Conservation (phyloP, 164 flowering plant species). For the Amborella trichopoda region DNA sequence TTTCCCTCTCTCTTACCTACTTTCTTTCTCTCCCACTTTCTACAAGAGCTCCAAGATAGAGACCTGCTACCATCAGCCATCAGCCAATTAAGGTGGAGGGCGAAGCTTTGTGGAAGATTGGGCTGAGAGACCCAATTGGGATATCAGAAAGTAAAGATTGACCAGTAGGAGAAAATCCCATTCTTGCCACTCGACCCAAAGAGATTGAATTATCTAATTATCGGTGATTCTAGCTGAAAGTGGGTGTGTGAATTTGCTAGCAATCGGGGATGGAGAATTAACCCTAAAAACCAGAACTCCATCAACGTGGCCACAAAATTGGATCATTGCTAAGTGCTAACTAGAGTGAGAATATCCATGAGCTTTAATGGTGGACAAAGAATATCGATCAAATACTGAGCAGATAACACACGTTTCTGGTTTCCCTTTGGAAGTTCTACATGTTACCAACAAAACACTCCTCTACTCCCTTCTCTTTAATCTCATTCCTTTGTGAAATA, state of each 20-base stretch:
- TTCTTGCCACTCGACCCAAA: constrained; percentile 84
- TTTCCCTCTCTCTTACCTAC: too few species aligned
- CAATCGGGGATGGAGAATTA: constrained; percentile 82
- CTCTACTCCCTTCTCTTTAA: constrained; percentile 60
- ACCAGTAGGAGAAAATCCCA: constrained; percentile 74
- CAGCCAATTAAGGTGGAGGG: too few species aligned
- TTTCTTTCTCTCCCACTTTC: too few species aligned
- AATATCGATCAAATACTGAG: constrained; percentile 75
- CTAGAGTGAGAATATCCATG: constrained; percentile 84
- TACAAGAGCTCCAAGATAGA: too few species aligned
- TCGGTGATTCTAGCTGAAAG: constrained; percentile 88
- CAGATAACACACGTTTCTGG: constrained; percentile 59
- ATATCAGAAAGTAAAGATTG: constrained; percentile 77
- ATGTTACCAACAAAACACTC: constrained; percentile 95
- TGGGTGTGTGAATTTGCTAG: constrained; percentile 67
- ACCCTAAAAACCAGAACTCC: constrained; percentile 93
- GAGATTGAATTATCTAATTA: constrained; percentile 81
- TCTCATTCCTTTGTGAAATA: constrained; percentile 87
- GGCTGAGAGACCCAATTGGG: too few species aligned
- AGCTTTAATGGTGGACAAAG: constrained; percentile 96
- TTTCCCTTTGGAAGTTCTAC: constrained; percentile 86
- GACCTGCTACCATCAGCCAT: too few species aligned
- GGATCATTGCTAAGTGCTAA: constrained; percentile 95
- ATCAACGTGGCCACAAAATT: constrained; percentile 92
- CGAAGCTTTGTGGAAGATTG: too few species aligned